Percentiles rank a stretch among this genome's conserved stretches.
phyloP scores from a whole-genome alignment of 495 filamentous ascomycete genomes.

The Annulohypoxylon moriforme region DNA sequence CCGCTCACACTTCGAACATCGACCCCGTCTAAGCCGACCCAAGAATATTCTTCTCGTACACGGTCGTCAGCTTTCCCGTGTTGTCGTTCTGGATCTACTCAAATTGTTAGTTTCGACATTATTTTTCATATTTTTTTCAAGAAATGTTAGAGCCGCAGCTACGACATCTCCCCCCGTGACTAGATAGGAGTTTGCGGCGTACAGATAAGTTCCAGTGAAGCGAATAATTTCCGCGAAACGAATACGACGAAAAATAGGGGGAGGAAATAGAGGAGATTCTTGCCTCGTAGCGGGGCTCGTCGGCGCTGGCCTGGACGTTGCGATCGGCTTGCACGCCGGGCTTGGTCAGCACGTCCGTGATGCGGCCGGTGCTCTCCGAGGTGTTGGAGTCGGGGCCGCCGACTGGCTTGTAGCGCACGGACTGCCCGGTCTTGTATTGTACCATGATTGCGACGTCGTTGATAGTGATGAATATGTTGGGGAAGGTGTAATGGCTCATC shows the following conservation, averaged over 20 bases:
- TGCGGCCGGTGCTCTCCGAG: slow-evolving; percentile 53
- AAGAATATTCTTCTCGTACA: slow-evolving; percentile 58
- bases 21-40: slow-evolving; percentile 39
- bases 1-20: background rate
- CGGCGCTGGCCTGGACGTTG: slow-evolving; percentile 53
- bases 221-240: too few species aligned
- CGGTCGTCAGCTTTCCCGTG: slow-evolving; percentile 54
- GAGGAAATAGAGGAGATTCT: slow-evolving; percentile 4
- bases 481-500: background rate
- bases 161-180: too few species aligned
- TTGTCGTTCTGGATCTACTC: slow-evolving; percentile 56
- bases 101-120: too few species aligned
- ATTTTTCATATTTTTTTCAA: too few species aligned
- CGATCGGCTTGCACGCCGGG: slow-evolving; percentile 55
- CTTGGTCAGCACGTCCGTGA: slow-evolving; percentile 53
- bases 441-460: slow-evolving; percentile 21
- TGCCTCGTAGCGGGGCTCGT: slow-evolving; percentile 57
- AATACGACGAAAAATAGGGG: background rate
- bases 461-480: background rate
- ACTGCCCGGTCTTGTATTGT: slow-evolving; percentile 46
- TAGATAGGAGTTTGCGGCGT: too few species aligned
- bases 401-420: slow-evolving; percentile 57
- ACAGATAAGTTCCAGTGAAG: too few species aligned
- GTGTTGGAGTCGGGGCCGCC: slow-evolving; percentile 56
- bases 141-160: too few species aligned